These are phyloP conservation scores for Chlorella vulgaris DNA, from an alignment of 139 green algal genomes.

Conservation along the genomic window DNA sequence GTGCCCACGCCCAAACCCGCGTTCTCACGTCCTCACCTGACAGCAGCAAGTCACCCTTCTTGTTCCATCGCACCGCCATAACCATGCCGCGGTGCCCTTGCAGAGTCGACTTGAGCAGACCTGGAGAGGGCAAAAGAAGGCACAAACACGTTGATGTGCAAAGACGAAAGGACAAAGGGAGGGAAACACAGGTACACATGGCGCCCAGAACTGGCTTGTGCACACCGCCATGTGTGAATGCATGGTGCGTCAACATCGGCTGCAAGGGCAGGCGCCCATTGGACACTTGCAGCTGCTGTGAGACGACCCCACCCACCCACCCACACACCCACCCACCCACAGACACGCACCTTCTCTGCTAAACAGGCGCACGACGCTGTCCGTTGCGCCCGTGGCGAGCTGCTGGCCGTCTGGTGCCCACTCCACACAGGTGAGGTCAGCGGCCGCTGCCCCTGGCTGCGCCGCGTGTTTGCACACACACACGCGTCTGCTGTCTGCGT, in stretches of 20 bases:
- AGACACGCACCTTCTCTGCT: slow-evolving; percentile 74
- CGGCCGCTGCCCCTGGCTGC: slow-evolving; percentile 14
- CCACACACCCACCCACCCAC: neutral
- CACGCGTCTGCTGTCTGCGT: slow-evolving; percentile 11
- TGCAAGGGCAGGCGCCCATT: no score
- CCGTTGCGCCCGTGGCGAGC: slow-evolving; percentile 89
- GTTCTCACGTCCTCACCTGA: slow-evolving; percentile 19
- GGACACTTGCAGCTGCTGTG: no score
- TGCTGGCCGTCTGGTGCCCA: slow-evolving; percentile 85
- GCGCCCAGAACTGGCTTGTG: neutral
- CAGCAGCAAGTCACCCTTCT: slow-evolving; percentile 85
- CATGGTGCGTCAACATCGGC: no score
- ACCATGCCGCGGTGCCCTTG: slow-evolving; percentile 83
- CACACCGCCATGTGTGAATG: neutral
- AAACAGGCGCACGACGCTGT: slow-evolving; percentile 87
- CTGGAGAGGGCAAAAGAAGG: slow-evolving; percentile 22
- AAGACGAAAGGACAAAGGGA: neutral
- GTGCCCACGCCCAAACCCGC: neutral
- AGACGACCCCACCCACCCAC: neutral
- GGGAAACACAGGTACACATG: no score
- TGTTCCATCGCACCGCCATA: slow-evolving; percentile 96
- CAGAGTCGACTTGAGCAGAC: slow-evolving; percentile 78
- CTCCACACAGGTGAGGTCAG: slow-evolving; percentile 93
- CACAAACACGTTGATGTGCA: no score
- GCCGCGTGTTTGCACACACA: slow-evolving; percentile 16